phyloP scores from a whole-genome alignment of 2,329 filamentous ascomycete genomes.

The Neofusicoccum laricinum region DNA sequence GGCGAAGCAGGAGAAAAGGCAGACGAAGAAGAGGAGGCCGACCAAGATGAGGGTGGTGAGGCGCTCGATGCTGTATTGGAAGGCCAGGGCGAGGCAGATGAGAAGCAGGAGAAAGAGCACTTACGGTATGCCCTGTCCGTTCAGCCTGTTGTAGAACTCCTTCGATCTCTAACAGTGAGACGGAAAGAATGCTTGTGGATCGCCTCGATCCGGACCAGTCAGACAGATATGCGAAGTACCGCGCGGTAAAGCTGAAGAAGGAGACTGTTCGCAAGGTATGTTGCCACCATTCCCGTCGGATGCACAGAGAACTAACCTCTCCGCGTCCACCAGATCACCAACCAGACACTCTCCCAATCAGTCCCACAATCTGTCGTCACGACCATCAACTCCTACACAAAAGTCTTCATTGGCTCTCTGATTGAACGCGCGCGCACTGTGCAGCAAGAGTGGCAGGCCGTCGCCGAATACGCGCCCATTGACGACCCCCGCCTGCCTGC shows the following conservation, averaged over 20 bases:
- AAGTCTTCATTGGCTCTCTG: slow-evolving; percentile 73
- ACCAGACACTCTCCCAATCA: slow-evolving; percentile 76
- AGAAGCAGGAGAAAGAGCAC: slow-evolving; percentile 66
- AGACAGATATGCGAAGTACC: slow-evolving; percentile 68
- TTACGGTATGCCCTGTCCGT: slow-evolving; percentile 40
- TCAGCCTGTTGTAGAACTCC: background rate
- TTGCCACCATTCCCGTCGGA: background rate
- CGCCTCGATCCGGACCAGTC: slow-evolving; percentile 66
- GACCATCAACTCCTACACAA: slow-evolving; percentile 72
- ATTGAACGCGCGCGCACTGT: slow-evolving; percentile 69
- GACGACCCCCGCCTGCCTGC: slow-evolving; percentile 42
- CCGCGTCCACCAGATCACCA: slow-evolving; percentile 58
- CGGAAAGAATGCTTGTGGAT: slow-evolving; percentile 55
- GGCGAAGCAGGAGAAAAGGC: slow-evolving; percentile 44
- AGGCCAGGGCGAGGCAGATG: slow-evolving; percentile 56
- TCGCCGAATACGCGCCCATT: slow-evolving; percentile 54
- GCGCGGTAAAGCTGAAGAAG: slow-evolving; percentile 65
- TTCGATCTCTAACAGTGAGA: background rate
- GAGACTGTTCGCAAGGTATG: slow-evolving; percentile 65
- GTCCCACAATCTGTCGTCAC: slow-evolving; percentile 71
- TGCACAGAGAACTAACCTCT: background rate
- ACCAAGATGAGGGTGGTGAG: slow-evolving; percentile 51
- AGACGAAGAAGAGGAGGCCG: slow-evolving; percentile 58
- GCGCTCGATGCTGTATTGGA: slow-evolving; percentile 49
- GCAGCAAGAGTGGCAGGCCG: slow-evolving; percentile 67